Evolutionary conservation across 371 early-diverging fungal species (phyloP).

Genomic region (Encephalitozoon romaleae): DNA sequence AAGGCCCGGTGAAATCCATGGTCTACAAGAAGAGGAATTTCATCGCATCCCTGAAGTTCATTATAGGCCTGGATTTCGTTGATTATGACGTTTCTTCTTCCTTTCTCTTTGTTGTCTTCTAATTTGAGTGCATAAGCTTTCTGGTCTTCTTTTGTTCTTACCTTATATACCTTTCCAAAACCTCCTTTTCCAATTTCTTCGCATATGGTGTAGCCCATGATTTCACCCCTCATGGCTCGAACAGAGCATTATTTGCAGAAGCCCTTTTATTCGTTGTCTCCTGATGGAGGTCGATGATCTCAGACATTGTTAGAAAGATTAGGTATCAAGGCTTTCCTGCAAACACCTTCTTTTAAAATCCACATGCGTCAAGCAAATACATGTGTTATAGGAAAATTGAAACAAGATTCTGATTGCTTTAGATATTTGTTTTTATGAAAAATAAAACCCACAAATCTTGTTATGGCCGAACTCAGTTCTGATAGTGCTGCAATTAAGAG

Average conservation of each 20-base stretch:
- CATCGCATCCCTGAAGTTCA: conserved; percentile 27
- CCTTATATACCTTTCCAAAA: conserved; percentile 85
- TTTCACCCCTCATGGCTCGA: conserved; percentile 59
- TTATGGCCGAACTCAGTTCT: neutral
- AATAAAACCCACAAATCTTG: neutral
- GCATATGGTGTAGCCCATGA: conserved; percentile 81
- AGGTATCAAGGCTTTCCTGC: no score
- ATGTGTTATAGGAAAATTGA: neutral
- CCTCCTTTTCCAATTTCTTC: conserved; percentile 97
- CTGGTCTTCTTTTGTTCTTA: conserved; percentile 64
- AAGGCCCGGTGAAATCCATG: conserved; percentile 33
- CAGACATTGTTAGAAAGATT: neutral
- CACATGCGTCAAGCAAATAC: neutral
- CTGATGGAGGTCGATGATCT: neutral
- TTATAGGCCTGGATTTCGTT: conserved; percentile 50
- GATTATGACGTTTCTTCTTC: conserved; percentile 72
- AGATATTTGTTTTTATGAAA: conserved; percentile 23
- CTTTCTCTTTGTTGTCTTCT: conserved; percentile 77
- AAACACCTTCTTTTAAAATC: no score
- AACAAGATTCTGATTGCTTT: conserved; percentile 21
- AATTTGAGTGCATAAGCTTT: conserved; percentile 76
- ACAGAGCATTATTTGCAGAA: neutral
- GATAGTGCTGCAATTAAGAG: conserved; percentile 38
- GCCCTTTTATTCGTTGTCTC: neutral
- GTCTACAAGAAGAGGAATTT: conserved; percentile 40